Evolutionary conservation across 1,139 yeast species (phyloP).

Genomic region (Taphrina deformans): DNA sequence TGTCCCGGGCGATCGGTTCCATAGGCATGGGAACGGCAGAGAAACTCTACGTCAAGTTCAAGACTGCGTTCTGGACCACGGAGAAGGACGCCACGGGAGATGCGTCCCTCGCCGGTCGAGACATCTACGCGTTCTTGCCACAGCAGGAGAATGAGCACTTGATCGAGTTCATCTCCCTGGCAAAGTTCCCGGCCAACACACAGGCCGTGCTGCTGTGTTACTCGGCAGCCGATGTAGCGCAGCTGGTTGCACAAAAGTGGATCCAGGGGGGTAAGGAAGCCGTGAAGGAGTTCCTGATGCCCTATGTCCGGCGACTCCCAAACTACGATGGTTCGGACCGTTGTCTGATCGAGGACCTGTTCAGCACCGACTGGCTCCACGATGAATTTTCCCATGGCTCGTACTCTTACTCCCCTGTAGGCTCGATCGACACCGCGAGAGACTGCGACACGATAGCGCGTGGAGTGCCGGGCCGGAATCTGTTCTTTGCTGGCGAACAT

Average conservation of each 20-base stretch:
- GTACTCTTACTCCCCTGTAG: conserved; percentile 5
- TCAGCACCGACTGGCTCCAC: conserved; percentile 15
- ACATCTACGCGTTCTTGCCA: conserved; percentile 17
- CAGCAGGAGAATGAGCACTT: not conserved
- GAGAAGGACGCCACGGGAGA: not conserved
- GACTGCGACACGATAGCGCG: conserved; percentile 11
- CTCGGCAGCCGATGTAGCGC: conserved; percentile 8
- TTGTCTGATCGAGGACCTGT: conserved; percentile 11
- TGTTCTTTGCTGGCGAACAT: conserved; percentile 21
- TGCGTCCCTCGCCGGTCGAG: not conserved
- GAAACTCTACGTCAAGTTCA: conserved; percentile 14
- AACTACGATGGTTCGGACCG: not conserved
- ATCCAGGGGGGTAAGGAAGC: not conserved
- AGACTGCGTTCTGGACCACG: conserved; percentile 2
- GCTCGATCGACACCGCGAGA: not conserved
- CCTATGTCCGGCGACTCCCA: not conserved
- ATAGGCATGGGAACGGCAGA: conserved; percentile 19
- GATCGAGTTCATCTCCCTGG: conserved; percentile 11
- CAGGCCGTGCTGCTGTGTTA: conserved; percentile 9
- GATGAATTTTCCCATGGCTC: conserved; percentile 7
- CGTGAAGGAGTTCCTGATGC: conserved; percentile 4
- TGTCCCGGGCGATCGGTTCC: not conserved
- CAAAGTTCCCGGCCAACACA: conserved; percentile 9
- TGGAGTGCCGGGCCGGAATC: not conserved
- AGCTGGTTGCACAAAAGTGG: not conserved